A percentile compares a stretch with the other conserved stretches of the same genome.
Conservation (phyloP, 2,329 filamentous ascomycete genomes). For the Aspergillus eucalypticola region DNA sequence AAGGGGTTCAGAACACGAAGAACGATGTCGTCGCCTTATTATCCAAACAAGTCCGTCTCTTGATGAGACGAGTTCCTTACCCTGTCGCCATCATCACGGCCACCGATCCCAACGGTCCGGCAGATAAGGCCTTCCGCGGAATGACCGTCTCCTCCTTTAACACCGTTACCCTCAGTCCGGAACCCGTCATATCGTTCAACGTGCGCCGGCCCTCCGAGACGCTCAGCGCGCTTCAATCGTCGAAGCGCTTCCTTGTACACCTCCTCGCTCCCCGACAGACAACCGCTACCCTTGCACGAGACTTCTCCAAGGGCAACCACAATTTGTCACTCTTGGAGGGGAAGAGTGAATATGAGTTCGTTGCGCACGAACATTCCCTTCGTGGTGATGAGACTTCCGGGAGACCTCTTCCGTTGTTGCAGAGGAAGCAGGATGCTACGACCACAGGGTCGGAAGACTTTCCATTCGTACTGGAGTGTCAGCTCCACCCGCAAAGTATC, state of each 20-base stretch:
- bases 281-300: slow-evolving; percentile 40
- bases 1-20: not conserved
- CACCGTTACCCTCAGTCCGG: slow-evolving; percentile 57
- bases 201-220: slow-evolving; percentile 59
- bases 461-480: slow-evolving; percentile 44
- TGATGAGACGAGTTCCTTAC: slow-evolving; percentile 59
- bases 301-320: slow-evolving; percentile 44
- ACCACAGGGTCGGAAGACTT: slow-evolving; percentile 27
- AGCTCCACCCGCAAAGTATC: slow-evolving; percentile 37
- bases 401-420: slow-evolving; percentile 32
- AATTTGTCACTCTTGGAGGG: slow-evolving; percentile 33
- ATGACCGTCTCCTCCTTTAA: slow-evolving; percentile 65
- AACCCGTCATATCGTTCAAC: slow-evolving; percentile 63
- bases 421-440: slow-evolving; percentile 14
- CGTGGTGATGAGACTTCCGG: not conserved
- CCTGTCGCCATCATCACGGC: slow-evolving; percentile 59
- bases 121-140: slow-evolving; percentile 41
- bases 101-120: slow-evolving; percentile 33
- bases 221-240: slow-evolving; percentile 52
- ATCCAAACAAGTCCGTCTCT: slow-evolving; percentile 41
- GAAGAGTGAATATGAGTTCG: slow-evolving; percentile 33
- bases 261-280: slow-evolving; percentile 43
- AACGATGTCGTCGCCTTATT: slow-evolving; percentile 14
- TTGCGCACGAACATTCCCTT: slow-evolving; percentile 10
- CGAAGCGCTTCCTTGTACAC: slow-evolving; percentile 53